These are phyloP conservation scores for Trichoderma parareesei DNA, from an alignment of 495 filamentous ascomycete genomes.

Conservation along the genomic window DNA sequence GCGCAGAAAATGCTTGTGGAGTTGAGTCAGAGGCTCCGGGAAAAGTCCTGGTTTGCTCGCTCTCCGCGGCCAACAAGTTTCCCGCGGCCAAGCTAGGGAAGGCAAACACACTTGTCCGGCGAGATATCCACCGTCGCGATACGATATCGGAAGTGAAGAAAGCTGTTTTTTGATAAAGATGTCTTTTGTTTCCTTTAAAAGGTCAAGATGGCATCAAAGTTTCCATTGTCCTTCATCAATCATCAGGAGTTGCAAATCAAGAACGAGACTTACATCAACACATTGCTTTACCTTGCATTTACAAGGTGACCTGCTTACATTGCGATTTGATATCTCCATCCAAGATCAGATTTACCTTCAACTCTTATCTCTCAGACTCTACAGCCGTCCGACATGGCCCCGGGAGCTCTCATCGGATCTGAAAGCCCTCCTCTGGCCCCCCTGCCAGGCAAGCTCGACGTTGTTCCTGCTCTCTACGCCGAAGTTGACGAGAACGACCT, in stretches of 20 bases:
- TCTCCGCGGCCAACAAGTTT: neutral
- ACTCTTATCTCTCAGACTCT: neutral
- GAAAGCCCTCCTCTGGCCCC: neutral
- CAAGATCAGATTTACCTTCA: neutral
- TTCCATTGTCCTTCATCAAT: neutral
- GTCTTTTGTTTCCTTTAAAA: neutral
- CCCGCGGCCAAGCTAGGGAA: neutral
- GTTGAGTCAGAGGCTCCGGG: neutral
- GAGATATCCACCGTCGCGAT: neutral
- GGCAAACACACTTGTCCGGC: neutral
- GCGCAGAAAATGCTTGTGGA: neutral
- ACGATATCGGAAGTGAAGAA: slow-evolving; percentile 2
- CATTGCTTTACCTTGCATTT: too few species aligned
- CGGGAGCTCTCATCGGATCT: neutral
- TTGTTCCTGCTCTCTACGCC: slow-evolving; percentile 12
- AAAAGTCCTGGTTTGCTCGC: neutral
- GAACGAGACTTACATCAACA: too few species aligned
- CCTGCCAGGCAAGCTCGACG: neutral
- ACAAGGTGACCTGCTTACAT: too few species aligned
- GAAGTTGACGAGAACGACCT: slow-evolving; percentile 12
- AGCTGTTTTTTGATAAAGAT: neutral
- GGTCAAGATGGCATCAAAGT: neutral
- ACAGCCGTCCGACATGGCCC: neutral
- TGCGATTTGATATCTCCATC: neutral
- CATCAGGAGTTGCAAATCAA: neutral